phyloP scores from a whole-genome alignment of 2,329 filamentous ascomycete species.

The Apiospora phragmitis region DNA sequence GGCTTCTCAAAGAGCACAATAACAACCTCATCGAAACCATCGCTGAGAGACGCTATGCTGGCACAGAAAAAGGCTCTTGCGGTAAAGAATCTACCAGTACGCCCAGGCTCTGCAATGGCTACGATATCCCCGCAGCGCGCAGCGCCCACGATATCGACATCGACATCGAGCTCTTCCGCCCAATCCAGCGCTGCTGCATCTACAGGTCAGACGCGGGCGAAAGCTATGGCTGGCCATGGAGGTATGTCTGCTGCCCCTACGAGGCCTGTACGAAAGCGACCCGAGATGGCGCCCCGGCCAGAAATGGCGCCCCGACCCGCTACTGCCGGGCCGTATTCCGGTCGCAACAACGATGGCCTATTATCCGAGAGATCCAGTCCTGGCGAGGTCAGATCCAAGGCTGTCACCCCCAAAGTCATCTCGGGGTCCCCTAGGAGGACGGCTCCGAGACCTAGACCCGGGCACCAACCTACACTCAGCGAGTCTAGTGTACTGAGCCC shows the following conservation, averaged over 20 bases:
- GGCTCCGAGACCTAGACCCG: conserved; percentile 45
- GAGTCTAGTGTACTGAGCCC: conserved; percentile 53
- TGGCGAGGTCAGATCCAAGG: conserved; percentile 45
- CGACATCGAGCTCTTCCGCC: conserved; percentile 35
- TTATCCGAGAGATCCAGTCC: conserved; percentile 47
- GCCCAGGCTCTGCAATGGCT: conserved; percentile 66
- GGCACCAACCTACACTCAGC: conserved; percentile 50
- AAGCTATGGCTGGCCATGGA: conserved; percentile 46
- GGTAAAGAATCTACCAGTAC: conserved; percentile 51
- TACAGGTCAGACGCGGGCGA: conserved; percentile 42
- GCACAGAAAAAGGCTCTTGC: conserved; percentile 69
- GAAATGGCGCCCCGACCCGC: conserved; percentile 61
- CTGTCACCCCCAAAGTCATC: conserved; percentile 50
- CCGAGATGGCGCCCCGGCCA: conserved; percentile 58
- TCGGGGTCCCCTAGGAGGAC: conserved; percentile 55
- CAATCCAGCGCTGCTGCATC: conserved; percentile 36
- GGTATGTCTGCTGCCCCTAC: conserved; percentile 66
- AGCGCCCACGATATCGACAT: conserved; percentile 31
- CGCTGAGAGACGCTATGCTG: conserved; percentile 79
- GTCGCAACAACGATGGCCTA: conserved; percentile 51
- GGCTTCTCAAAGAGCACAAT: conserved; percentile 65
- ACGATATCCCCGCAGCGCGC: conserved; percentile 55
- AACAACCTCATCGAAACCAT: conserved; percentile 55
- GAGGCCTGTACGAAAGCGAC: conserved; percentile 58
- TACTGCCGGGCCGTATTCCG: conserved; percentile 66